Conservation (phyloP, 495 filamentous ascomycete species). For the Clohesyomyces aquaticus region DNA sequence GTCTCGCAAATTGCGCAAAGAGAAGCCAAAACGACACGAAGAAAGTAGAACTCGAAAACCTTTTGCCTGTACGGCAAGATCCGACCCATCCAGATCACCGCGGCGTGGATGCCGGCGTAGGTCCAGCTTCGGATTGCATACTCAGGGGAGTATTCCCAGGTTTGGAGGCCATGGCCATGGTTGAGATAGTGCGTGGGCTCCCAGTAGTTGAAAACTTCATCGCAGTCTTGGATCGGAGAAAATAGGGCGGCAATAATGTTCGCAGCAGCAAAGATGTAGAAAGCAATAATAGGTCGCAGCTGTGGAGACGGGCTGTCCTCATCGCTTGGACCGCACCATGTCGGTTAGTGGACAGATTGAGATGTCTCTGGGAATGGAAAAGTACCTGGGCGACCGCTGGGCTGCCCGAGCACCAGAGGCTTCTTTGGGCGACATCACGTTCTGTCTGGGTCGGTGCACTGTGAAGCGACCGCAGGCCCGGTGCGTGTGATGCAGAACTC, state of each 20-base stretch:
- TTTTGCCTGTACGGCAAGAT: slow-evolving; percentile 63
- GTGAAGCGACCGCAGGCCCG: too few relatives aligned
- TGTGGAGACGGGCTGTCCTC: slow-evolving; percentile 46
- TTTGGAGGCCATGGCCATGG: slow-evolving; percentile 92
- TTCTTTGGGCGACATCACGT: too few relatives aligned
- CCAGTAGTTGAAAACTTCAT: slow-evolving; percentile 99
- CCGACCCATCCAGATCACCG: slow-evolving; percentile 66
- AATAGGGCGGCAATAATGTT: slow-evolving; percentile 78
- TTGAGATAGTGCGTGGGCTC: slow-evolving; percentile 94
- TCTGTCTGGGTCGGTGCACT: too few relatives aligned
- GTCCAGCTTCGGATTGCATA: slow-evolving; percentile 96
- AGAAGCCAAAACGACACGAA: slow-evolving; percentile 73
- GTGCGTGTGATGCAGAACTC: slow-evolving; percentile 1
- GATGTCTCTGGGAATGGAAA: too few relatives aligned
- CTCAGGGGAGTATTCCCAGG: slow-evolving; percentile 98
- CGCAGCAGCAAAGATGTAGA: slow-evolving; percentile 74
- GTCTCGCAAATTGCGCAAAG: slow-evolving; percentile 81
- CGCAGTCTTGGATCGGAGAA: slow-evolving; percentile 95
- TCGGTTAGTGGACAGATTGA: not conserved
- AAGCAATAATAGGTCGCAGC: slow-evolving; percentile 70
- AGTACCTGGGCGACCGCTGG: too few relatives aligned
- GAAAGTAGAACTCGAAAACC: slow-evolving; percentile 80
- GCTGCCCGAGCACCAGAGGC: too few relatives aligned
- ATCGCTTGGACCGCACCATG: not conserved
- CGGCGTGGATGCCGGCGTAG: slow-evolving; percentile 83